phyloP scores from a whole-genome alignment of 2,329 filamentous ascomycete genomes.

The Polytolypa hystricis region DNA sequence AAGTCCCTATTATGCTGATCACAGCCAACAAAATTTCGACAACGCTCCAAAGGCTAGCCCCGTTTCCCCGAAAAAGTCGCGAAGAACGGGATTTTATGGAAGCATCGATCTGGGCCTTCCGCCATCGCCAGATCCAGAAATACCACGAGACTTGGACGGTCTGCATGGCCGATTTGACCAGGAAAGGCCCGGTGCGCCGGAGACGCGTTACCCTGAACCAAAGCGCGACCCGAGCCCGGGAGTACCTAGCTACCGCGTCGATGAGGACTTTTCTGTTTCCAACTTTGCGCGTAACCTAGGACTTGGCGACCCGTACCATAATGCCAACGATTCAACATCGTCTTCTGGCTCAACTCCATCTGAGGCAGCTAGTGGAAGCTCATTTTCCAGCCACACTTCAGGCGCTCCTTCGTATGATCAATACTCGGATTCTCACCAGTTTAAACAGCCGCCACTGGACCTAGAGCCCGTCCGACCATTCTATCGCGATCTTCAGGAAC shows the following conservation, averaged over 20 bases:
- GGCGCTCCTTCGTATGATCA: constrained; percentile 13
- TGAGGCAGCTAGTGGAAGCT: constrained; percentile 49
- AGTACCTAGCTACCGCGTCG: constrained; percentile 10
- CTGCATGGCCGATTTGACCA: not conserved
- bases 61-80: constrained; percentile 1
- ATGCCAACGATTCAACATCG: constrained; percentile 52
- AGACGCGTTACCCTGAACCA: no score
- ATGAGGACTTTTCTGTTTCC: constrained; percentile 25
- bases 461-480: not conserved
- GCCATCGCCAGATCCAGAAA: not conserved
- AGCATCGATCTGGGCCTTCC: constrained; percentile 4
- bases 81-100: not conserved
- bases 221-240: no score
- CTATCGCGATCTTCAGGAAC: constrained; percentile 14
- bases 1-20: constrained; percentile 8
- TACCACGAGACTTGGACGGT: not conserved
- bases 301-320: constrained; percentile 52
- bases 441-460: not conserved
- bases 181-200: not conserved
- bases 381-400: constrained; percentile 47
- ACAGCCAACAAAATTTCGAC: constrained; percentile 8
- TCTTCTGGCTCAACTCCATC: constrained; percentile 54
- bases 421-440: not conserved
- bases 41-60: constrained; percentile 28
- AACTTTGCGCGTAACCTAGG: constrained; percentile 30